Percentiles rank a stretch among this genome's conserved stretches.
Evolutionary conservation across 192 early-diverging fungal species (phyloP).

Genomic region (Cladochytrium replicatum): DNA sequence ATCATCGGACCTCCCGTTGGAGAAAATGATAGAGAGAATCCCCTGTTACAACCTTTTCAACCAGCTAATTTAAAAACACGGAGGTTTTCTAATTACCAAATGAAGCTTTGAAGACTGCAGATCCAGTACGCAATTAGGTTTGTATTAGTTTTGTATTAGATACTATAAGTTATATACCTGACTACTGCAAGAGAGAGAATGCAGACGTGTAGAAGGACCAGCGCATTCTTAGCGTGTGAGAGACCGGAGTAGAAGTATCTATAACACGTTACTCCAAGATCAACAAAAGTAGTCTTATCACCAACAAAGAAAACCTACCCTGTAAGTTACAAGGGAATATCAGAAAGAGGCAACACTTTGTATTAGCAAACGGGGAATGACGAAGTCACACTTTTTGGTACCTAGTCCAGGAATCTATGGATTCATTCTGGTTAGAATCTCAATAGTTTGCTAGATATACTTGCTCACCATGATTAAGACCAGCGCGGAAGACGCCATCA

Average conservation of each 20-base stretch:
- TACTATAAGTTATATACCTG: not conserved
- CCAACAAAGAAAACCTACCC: not conserved
- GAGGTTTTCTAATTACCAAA: not conserved
- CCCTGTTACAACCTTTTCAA: constrained; percentile 16
- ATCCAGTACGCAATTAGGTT: not conserved
- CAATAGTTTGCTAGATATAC: not conserved
- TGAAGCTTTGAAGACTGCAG: not conserved
- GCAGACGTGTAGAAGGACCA: constrained; percentile 78
- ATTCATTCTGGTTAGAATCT: not conserved
- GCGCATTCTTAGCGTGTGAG: constrained; percentile 83
- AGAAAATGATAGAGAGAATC: constrained; percentile 79
- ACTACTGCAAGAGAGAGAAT: not conserved
- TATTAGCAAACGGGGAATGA: no score
- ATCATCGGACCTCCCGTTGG: constrained; percentile 63
- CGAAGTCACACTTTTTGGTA: no score
- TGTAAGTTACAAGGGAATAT: not conserved
- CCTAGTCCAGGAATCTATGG: not conserved
- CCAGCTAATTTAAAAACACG: not conserved
- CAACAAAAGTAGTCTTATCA: not conserved
- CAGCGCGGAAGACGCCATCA: not conserved
- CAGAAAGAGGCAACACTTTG: not conserved
- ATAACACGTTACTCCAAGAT: not conserved
- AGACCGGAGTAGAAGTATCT: constrained; percentile 82
- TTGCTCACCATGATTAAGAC: not conserved
- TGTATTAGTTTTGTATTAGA: not conserved